These are phyloP conservation scores for Pseudogymnoascus sp. DNA, from an alignment of 2,329 filamentous ascomycete genomes.

Conservation along the genomic window DNA sequence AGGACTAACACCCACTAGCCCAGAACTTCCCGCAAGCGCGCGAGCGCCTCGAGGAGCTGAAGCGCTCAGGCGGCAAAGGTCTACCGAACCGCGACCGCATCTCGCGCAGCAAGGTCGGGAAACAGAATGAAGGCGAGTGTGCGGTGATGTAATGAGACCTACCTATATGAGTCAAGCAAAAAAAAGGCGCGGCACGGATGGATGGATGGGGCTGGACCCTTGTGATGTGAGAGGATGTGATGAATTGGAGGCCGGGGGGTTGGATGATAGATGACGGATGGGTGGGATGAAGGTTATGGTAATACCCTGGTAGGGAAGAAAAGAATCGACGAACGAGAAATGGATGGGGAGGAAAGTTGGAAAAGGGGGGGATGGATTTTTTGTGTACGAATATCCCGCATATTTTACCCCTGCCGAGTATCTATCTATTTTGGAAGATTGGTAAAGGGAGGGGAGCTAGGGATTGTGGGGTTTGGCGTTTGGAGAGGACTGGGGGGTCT, in stretches of 20 bases:
- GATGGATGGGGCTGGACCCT: constrained; percentile 2
- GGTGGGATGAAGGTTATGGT: background rate
- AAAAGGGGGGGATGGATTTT: background rate
- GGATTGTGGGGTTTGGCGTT: background rate
- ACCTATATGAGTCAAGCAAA: background rate
- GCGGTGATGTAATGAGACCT: constrained; percentile 59
- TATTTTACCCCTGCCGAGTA: background rate
- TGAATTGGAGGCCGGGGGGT: background rate
- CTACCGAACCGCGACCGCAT: constrained; percentile 72
- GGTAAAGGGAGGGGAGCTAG: background rate
- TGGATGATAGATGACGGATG: background rate
- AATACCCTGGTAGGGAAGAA: background rate
- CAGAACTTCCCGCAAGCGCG: constrained; percentile 92
- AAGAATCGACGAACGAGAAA: background rate
- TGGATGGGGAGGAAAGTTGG: background rate
- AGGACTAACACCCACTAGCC: constrained; percentile 43
- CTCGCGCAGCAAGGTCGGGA: constrained; percentile 72
- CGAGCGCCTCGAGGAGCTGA: constrained; percentile 86
- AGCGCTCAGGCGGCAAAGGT: constrained; percentile 63
- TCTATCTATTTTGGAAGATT: background rate
- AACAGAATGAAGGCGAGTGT: constrained; percentile 84
- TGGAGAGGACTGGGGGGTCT: background rate
- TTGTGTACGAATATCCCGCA: background rate
- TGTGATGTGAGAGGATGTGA: background rate
- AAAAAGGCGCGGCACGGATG: background rate